Evolutionary conservation across 345 rosid species (phyloP).

Genomic region (Gynandropsis gynandra): DNA sequence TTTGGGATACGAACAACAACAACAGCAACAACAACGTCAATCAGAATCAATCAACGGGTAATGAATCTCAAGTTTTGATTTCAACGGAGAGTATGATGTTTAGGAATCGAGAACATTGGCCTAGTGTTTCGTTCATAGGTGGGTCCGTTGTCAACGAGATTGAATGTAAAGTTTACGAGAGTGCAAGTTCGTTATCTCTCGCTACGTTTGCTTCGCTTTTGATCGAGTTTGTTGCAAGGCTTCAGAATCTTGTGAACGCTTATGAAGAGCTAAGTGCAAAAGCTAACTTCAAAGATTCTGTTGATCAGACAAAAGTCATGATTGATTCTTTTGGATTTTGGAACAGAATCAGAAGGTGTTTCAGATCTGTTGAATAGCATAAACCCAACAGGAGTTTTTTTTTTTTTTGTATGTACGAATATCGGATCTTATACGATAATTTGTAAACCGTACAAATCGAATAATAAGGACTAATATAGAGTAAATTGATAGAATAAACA

Average conservation of each 20-base stretch:
- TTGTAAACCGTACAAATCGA: too few species aligned
- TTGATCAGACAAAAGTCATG: constrained; percentile 8
- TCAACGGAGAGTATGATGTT: constrained; percentile 34
- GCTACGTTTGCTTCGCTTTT: constrained; percentile 76
- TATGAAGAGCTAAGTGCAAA: constrained; percentile 58
- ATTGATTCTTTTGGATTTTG: constrained; percentile 30
- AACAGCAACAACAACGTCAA: constrained; percentile 7
- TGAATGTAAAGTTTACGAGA: constrained; percentile 64
- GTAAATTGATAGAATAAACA: too few species aligned
- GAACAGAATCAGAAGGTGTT: constrained; percentile 32
- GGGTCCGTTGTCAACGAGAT: constrained; percentile 27
- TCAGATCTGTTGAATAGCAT: constrained; percentile 23
- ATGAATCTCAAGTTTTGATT: constrained; percentile 23
- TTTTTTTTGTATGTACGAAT: too few species aligned
- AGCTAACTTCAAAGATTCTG: constrained; percentile 53
- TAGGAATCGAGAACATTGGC: constrained; percentile 48
- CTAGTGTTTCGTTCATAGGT: constrained; percentile 35
- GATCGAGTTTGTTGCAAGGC: constrained; percentile 88
- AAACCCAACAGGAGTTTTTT: too few species aligned
- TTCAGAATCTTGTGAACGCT: constrained; percentile 61
- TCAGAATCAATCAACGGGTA: constrained; percentile 25
- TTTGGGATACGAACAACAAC: constrained; percentile 29
- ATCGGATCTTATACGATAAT: too few species aligned
- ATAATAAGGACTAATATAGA: too few species aligned
- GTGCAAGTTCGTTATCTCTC: constrained; percentile 77